A percentile compares a stretch with the other conserved stretches of the same genome.
phyloP scores from a whole-genome alignment of 2,329 filamentous ascomycete species.

The Colletotrichum salicis region DNA sequence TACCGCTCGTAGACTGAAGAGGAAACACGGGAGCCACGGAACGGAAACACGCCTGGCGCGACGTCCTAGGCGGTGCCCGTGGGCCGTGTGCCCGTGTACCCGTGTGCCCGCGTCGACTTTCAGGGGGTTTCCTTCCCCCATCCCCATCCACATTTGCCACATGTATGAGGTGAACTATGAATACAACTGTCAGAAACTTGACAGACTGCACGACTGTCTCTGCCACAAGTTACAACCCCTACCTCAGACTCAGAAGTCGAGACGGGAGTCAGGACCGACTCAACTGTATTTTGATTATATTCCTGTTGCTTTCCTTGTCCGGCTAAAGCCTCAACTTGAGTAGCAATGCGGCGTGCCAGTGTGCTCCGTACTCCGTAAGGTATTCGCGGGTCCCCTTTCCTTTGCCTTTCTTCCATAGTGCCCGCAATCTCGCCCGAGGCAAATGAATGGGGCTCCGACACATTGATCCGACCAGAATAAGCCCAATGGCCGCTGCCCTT shows the following conservation, averaged over 20 bases:
- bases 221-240: no score
- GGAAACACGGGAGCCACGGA: slow-evolving; percentile 24
- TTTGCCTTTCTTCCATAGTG: neutral
- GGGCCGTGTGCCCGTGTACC: neutral
- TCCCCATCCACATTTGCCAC: neutral
- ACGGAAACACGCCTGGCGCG: slow-evolving; percentile 12
- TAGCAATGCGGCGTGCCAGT: no score
- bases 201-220: no score
- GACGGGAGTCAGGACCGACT: neutral
- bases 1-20: neutral
- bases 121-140: slow-evolving; percentile 9
- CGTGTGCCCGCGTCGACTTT: neutral
- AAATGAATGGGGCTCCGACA: neutral
- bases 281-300: neutral
- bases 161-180: no score
- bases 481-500: neutral
- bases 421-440: neutral
- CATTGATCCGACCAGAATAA: neutral
- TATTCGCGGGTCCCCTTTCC: neutral
- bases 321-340: neutral
- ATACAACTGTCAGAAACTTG: no score
- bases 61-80: neutral
- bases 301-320: neutral
- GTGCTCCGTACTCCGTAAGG: no score
- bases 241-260: neutral